Conservation (phyloP, 768 basidiomycete genomes). For the Kwoniella botswanensis region DNA sequence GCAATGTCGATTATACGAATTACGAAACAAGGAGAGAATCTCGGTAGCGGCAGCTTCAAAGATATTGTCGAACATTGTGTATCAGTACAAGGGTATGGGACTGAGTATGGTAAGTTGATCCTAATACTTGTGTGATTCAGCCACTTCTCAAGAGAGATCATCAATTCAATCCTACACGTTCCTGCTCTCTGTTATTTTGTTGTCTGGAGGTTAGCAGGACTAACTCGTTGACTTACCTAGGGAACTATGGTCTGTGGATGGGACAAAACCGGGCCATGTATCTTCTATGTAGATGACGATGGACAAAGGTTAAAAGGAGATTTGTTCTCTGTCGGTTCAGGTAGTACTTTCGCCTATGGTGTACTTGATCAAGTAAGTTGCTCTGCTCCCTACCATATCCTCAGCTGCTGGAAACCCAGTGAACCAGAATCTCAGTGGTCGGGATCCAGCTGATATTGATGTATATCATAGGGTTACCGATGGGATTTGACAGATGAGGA, state of each 20-base stretch:
- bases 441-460: background rate
- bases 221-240: slow-evolving; percentile 59
- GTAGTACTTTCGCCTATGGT: slow-evolving; percentile 98
- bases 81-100: slow-evolving; percentile 98
- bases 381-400: no score
- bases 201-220: background rate
- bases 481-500: slow-evolving; percentile 93
- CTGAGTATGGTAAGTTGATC: slow-evolving; percentile 85
- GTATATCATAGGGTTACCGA: slow-evolving; percentile 57
- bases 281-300: slow-evolving; percentile 98
- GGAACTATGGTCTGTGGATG: slow-evolving; percentile 99
- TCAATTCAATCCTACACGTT: background rate
- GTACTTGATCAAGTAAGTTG: slow-evolving; percentile 90
- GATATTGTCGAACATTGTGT: slow-evolving; percentile 94
- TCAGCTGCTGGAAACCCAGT: no score
- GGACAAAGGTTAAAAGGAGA: slow-evolving; percentile 94
- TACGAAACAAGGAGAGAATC: slow-evolving; percentile 92
- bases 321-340: slow-evolving; percentile 98
- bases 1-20: slow-evolving; percentile 94
- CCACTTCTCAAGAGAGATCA: no score
- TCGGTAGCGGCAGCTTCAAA: slow-evolving; percentile 99
- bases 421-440: no score
- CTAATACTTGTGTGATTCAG: background rate
- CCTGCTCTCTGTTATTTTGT: background rate
- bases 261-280: slow-evolving; percentile 96